phyloP scores from a whole-genome alignment of 2,329 filamentous ascomycete genomes.

The Colletotrichum sp. region DNA sequence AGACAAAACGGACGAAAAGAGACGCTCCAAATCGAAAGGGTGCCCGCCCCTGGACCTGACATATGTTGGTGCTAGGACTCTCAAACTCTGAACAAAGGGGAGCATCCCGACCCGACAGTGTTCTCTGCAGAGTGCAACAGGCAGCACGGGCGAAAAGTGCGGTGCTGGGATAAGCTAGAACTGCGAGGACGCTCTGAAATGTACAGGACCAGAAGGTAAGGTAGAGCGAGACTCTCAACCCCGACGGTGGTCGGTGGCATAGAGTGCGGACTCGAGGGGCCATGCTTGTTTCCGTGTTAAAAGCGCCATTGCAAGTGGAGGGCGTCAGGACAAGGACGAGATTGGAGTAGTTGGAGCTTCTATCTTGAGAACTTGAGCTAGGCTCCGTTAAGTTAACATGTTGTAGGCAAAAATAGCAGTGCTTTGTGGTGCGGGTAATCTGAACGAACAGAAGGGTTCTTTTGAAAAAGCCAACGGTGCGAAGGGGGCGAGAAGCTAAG shows the following conservation, averaged over 20 bases:
- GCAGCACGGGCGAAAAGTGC: neutral
- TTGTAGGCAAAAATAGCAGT: neutral
- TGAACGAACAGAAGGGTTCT: conserved; percentile 4
- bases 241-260: neutral
- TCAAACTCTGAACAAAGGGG: neutral
- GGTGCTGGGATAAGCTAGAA: neutral
- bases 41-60: neutral
- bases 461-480: conserved; percentile 1
- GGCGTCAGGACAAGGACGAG: conserved; percentile 3
- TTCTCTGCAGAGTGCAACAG: neutral
- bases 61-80: conserved; percentile 1
- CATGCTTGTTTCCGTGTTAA: conserved; percentile 14
- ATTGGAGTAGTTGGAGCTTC: conserved; percentile 6
- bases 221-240: neutral
- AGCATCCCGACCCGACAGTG: neutral
- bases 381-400: neutral
- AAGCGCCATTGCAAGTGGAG: neutral
- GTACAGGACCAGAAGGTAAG: neutral
- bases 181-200: neutral
- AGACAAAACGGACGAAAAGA: conserved; percentile 21
- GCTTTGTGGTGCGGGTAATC: neutral
- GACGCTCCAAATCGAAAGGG: neutral
- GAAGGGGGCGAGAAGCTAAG: neutral
- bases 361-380: conserved; percentile 16
- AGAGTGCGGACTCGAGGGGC: neutral